phyloP scores from a whole-genome alignment of 805 yeast species.

The Nakazawaea wickerhamii region DNA sequence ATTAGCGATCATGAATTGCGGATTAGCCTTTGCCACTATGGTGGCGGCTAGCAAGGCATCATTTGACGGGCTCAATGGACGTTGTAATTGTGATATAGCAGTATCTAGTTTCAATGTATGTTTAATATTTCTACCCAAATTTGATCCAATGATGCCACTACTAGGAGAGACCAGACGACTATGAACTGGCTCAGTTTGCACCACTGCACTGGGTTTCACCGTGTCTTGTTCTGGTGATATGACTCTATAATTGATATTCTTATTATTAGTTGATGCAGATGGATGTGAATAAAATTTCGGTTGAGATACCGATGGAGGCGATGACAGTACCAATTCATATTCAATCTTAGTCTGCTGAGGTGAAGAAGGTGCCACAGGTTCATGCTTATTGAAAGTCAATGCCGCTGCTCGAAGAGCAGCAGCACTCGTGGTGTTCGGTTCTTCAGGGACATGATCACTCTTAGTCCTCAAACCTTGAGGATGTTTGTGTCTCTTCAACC shows the following conservation, averaged over 20 bases:
- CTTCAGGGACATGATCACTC: slow-evolving; percentile 8
- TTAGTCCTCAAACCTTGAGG: slow-evolving; percentile 6
- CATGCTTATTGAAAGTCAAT: slow-evolving; percentile 18
- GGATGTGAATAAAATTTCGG: slow-evolving; percentile 8
- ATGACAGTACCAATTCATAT: background rate
- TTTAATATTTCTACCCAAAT: too few relatives aligned
- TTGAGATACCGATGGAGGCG: slow-evolving; percentile 4
- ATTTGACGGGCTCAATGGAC: slow-evolving; percentile 20
- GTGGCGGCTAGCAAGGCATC: slow-evolving; percentile 32
- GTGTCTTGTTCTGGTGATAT: too few relatives aligned
- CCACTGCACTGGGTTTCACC: too few relatives aligned
- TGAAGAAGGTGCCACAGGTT: slow-evolving; percentile 8
- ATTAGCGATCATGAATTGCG: slow-evolving; percentile 20
- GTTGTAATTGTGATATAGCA: background rate
- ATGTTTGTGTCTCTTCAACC: background rate
- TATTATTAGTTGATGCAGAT: slow-evolving; percentile 11
- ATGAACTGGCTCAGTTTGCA: too few relatives aligned
- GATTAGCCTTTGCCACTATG: slow-evolving; percentile 27
- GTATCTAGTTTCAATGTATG: too few relatives aligned
- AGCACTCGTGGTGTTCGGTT: background rate
- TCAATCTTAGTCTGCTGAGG: slow-evolving; percentile 10
- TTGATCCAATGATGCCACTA: too few relatives aligned
- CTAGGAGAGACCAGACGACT: too few relatives aligned
- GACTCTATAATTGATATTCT: slow-evolving; percentile 6
- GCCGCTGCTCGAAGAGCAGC: slow-evolving; percentile 19